Conservation (phyloP, 371 early-diverging fungal species). For the Mucor lusitanicus region DNA sequence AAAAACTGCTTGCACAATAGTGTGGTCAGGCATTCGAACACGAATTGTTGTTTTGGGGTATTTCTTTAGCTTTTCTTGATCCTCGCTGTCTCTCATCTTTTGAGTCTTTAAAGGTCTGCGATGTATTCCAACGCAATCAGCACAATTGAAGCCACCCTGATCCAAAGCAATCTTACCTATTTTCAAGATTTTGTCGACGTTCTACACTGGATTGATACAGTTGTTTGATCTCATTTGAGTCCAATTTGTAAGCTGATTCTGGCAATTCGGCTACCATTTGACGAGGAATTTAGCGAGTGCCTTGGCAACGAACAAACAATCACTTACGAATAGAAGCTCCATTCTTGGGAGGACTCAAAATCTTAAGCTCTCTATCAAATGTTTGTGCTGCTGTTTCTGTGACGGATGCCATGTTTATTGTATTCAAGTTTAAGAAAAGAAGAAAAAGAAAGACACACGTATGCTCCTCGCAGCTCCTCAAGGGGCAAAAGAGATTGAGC, state of each 20-base stretch:
- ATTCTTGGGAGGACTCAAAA: constrained; percentile 36
- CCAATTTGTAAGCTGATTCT: constrained; percentile 47
- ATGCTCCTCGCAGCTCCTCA: background rate
- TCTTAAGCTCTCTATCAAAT: constrained; percentile 35
- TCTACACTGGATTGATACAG: constrained; percentile 47
- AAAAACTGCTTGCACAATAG: constrained; percentile 45
- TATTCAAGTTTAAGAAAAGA: background rate
- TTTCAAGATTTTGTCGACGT: constrained; percentile 43
- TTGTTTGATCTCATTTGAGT: constrained; percentile 37
- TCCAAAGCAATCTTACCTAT: constrained; percentile 20
- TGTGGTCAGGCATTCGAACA: constrained; percentile 48
- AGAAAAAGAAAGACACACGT: constrained; percentile 1
- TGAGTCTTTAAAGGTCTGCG: constrained; percentile 52
- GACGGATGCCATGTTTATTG: constrained; percentile 1
- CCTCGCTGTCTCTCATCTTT: constrained; percentile 47
- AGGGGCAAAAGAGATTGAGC: background rate
- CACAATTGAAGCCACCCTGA: background rate
- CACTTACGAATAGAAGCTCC: constrained; percentile 29
- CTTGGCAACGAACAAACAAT: background rate
- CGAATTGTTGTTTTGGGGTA: constrained; percentile 53
- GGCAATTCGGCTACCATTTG: constrained; percentile 36
- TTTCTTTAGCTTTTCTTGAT: constrained; percentile 44
- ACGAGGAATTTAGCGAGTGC: background rate
- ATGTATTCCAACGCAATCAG: background rate
- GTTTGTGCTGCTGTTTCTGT: background rate